Evolutionary conservation across 495 filamentous ascomycete species (phyloP).

Genomic region (Neohortaea acidophila): DNA sequence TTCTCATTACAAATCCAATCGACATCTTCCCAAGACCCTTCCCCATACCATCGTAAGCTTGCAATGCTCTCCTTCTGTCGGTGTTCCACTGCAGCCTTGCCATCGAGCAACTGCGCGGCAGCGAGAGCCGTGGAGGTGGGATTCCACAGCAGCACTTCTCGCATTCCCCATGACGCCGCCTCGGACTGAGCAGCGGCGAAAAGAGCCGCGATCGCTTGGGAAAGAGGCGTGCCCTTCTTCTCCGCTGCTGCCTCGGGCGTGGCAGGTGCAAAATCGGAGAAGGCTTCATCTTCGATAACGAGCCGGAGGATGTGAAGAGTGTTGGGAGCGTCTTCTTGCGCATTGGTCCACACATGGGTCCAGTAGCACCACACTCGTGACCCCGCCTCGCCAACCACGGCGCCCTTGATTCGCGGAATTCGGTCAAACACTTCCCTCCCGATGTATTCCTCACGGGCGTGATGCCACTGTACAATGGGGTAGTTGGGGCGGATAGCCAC

Average conservation of each 20-base stretch:
- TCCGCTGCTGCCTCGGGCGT: constrained; percentile 19
- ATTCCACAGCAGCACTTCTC: constrained; percentile 49
- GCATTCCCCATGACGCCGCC: constrained; percentile 44
- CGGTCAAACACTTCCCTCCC: constrained; percentile 35
- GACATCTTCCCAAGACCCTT: constrained; percentile 39
- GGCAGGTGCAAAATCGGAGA: constrained; percentile 26
- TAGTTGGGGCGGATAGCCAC: constrained; percentile 62
- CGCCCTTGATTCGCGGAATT: constrained; percentile 50
- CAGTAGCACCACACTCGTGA: constrained; percentile 63
- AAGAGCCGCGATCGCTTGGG: constrained; percentile 34
- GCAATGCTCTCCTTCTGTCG: constrained; percentile 49
- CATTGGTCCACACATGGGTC: constrained; percentile 53
- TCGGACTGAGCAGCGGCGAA: constrained; percentile 39
- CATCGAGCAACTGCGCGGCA: constrained; percentile 42
- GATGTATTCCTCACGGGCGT: constrained; percentile 75
- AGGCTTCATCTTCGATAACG: constrained; percentile 47
- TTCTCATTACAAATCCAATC: constrained; percentile 89
- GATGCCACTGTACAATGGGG: constrained; percentile 68
- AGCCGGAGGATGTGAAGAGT: constrained; percentile 65
- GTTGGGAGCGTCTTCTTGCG: constrained; percentile 37
- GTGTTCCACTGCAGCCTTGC: constrained; percentile 36
- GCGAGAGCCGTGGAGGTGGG: constrained; percentile 40
- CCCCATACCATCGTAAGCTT: constrained; percentile 49
- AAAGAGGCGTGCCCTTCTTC: neutral
- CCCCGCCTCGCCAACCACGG: constrained; percentile 35